A percentile compares a stretch with the other conserved stretches of the same genome.
Evolutionary conservation across 1,284 basidiomycete species (phyloP).

Genomic region (Clitocybe nebularis): DNA sequence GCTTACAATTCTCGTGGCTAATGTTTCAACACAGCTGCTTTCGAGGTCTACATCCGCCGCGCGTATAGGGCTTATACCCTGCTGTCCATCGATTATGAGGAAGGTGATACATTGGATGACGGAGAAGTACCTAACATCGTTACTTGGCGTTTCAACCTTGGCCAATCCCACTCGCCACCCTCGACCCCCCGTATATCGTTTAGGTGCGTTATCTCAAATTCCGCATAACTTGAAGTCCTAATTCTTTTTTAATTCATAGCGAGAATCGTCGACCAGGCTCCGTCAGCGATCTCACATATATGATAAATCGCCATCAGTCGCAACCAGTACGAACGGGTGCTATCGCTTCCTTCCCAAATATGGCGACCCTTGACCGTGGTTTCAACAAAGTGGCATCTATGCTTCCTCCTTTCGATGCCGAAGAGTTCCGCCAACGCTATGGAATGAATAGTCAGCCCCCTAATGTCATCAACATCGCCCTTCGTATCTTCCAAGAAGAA

Average conservation of each 20-base stretch:
- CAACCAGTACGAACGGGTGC: conserved; percentile 88
- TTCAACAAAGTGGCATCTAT: conserved; percentile 69
- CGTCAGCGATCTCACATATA: conserved; percentile 90
- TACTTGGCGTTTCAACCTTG: conserved; percentile 93
- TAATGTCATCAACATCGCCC: conserved; percentile 91
- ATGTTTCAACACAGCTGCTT: conserved; percentile 69
- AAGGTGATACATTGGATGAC: conserved; percentile 77
- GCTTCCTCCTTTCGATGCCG: conserved; percentile 68
- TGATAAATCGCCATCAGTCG: conserved; percentile 78
- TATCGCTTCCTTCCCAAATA: conserved; percentile 83
- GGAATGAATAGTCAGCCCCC: conserved; percentile 71
- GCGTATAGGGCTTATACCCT: conserved; percentile 96
- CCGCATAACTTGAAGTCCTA: conserved; percentile 2
- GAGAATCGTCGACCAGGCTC: conserved; percentile 68
- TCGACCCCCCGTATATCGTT: conserved; percentile 74
- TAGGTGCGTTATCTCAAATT: conserved; percentile 43
- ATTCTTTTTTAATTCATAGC: conserved; percentile 13
- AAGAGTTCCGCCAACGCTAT: conserved; percentile 73
- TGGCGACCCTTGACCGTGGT: conserved; percentile 68
- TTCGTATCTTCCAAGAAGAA: conserved; percentile 77
- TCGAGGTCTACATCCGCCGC: conserved; percentile 94
- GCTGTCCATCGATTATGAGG: conserved; percentile 90
- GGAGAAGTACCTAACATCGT: conserved; percentile 78
- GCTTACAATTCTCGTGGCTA: conserved; percentile 5
- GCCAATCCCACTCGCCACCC: conserved; percentile 79